Evolutionary conservation across 2,329 filamentous ascomycete genomes (phyloP).

Genomic region (Ophiostoma perfectum): DNA sequence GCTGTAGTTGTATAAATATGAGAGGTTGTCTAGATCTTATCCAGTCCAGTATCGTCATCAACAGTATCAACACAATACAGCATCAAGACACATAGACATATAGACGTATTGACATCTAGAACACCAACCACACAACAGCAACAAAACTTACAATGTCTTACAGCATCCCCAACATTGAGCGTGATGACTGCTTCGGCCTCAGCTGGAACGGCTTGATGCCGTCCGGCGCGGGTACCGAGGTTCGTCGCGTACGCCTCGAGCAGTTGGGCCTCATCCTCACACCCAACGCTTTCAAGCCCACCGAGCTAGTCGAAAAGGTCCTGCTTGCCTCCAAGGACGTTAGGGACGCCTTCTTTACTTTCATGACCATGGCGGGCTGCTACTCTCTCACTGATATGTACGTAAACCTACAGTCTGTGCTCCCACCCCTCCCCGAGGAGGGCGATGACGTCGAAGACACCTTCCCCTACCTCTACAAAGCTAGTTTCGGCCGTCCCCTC

Average conservation of each 20-base stretch:
- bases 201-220: background rate
- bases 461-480: background rate
- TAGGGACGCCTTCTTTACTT: background rate
- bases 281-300: background rate
- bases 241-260: conserved; percentile 10
- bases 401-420: background rate
- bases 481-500: background rate
- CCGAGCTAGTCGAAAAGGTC: conserved; percentile 1
- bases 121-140: background rate
- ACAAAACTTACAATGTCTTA: background rate
- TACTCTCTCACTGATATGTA: background rate
- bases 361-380: background rate
- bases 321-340: background rate
- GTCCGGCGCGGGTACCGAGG: background rate
- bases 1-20: too few relatives aligned
- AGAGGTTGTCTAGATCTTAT: too few relatives aligned
- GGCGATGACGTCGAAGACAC: background rate
- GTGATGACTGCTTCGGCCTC: conserved; percentile 4
- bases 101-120: background rate
- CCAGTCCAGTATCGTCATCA: background rate
- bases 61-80: background rate
- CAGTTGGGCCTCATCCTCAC: conserved; percentile 17
- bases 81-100: background rate
- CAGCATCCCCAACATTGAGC: background rate
- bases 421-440: background rate